A percentile compares a stretch with the other conserved stretches of the same genome.
These are phyloP conservation scores for Conticribra guillardii DNA, from an alignment of 108 stramenopile species.

Conservation along the genomic window DNA sequence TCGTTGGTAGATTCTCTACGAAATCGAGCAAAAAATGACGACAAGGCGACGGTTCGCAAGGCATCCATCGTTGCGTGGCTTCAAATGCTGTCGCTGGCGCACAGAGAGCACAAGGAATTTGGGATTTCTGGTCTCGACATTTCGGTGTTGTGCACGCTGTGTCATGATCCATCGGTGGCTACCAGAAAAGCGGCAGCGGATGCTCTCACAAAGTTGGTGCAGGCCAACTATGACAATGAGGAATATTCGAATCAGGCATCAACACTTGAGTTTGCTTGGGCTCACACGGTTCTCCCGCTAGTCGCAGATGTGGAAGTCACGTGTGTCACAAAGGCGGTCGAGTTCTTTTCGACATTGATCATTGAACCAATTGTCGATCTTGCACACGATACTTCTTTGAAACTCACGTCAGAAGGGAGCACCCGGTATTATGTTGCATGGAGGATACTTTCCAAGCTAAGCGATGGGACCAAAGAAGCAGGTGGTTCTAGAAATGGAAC, in stretches of 20 bases:
- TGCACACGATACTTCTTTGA: slow-evolving; percentile 3
- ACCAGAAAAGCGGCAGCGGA: slow-evolving; percentile 79
- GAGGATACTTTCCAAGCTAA: slow-evolving; percentile 68
- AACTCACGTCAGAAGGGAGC: slow-evolving; percentile 18
- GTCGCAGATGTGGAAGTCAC: slow-evolving; percentile 71
- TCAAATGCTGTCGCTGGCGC: slow-evolving; percentile 52
- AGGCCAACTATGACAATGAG: slow-evolving; percentile 35
- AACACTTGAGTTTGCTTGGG: slow-evolving; percentile 67
- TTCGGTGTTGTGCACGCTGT: slow-evolving; percentile 59
- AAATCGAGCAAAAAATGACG: slow-evolving; percentile 65
- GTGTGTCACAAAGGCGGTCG: slow-evolving; percentile 65
- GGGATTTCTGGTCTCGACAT: slow-evolving; percentile 59
- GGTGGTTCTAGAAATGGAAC: slow-evolving; percentile 58
- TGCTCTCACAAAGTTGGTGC: slow-evolving; percentile 63
- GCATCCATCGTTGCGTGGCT: slow-evolving; percentile 63
- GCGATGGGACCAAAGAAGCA: slow-evolving; percentile 48
- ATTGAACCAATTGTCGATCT: slow-evolving; percentile 66
- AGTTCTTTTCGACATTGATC: slow-evolving; percentile 58
- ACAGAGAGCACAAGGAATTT: slow-evolving; percentile 23
- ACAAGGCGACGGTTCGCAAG: slow-evolving; percentile 74
- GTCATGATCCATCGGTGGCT: slow-evolving; percentile 71
- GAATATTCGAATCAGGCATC: slow-evolving; percentile 37
- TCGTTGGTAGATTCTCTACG: slow-evolving; percentile 51
- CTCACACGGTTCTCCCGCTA: slow-evolving; percentile 72
- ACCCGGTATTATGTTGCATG: slow-evolving; percentile 51